Evolutionary conservation across 768 basidiomycete species (phyloP), one percentile per base, ranked within the genome.

Genomic region (Lactarius indigo): DNA sequence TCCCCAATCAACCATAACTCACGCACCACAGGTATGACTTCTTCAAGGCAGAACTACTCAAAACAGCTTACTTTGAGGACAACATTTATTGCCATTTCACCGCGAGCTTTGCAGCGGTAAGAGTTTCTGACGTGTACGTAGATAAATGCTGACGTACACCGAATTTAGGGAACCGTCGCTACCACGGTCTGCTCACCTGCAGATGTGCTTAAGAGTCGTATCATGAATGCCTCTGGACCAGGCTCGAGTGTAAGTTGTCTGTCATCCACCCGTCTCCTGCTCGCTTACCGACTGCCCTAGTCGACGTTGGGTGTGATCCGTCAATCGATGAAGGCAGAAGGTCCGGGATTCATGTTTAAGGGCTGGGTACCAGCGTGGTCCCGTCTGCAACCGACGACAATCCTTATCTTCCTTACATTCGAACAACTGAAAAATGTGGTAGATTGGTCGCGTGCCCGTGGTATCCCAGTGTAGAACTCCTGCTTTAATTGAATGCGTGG

Each of bases 361-460:
- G 92, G 92, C 68, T 94, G 92, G 92, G 76, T 94, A 10, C 92
- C 92, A 0, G 91, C 92, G 13, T 94, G 91, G 91, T 84, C 85
- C 60, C 82, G 92, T 75, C 82, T 94, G 44, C 90, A 94, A 73
- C 92, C 92, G 0, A 94, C 91, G 52, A 94, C 92, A 4, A 91
- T 94, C 69, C 81, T 94, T 44, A 94, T 93, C 74, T 94, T 93
- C 81, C 75, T 94, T 69, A 92, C 89, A 8, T 80, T 94, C 44
- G 92, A 94, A 73, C 91, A 92, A 76, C 75, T 92, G 70, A 92
- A 86, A 83, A 87, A 87, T 61, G 72, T 79, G 4, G 88, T 90
- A 1, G 91, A 92, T 72, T 86, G 81, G 75, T 76, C 83, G 13
- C 72, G 76, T 39, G 66, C 57, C 31, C 57, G 26, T 20, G 66